Evolutionary conservation across 192 early-diverging fungal species (phyloP), one percentile per base, ranked within the genome.

Genomic region (Helicostylum pulchrum): DNA sequence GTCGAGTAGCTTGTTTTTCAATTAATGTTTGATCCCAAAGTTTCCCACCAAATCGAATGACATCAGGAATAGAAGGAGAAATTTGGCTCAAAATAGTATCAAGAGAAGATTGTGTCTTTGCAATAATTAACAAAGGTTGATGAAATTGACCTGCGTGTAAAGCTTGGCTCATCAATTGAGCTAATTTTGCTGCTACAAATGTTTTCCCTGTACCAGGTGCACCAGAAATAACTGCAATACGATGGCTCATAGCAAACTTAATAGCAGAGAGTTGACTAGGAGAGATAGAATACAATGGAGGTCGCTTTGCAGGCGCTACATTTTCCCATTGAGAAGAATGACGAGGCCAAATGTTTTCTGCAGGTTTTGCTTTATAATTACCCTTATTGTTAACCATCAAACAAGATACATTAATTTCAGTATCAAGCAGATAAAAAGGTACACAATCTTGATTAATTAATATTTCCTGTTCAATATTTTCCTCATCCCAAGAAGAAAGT

Each of bases 131-230:
- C 20, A 76, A 55, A 3, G 71, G 70, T 19, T 61, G 60, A 17
- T 50, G 49, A 30, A 43, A 59, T 9, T 68, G 65, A 15, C 61
- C 44, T 15, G 39, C 15, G 26, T 46, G 14, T 12, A 76, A n/a
- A 1, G 61, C 65, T 14, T 61, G 66, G 42, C 61, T 31, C 8
- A 76, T 44, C 3, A 76, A 21, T 3, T 68, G 30, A 1, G 66
- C 31, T 1, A 72, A 31, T 36, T 68, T 72, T 14, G 58, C n/a
- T 4, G 65, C 65, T 4, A 76, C 19, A n/a, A 34, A 68, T 0
- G 74, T 66, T 14, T 73, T 72, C 15, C 71, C 71, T 7, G 74
- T 73, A 26, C 71, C 70, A 30, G 62, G 15, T 8, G 60, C 42
- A 1, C 71, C 70, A 6, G 49, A 10, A 17, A 76, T 61, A 0